These are phyloP conservation scores for Cystobasidiaceae sp. DNA, from an alignment of 1,284 basidiomycete species.

Conservation along the genomic window DNA sequence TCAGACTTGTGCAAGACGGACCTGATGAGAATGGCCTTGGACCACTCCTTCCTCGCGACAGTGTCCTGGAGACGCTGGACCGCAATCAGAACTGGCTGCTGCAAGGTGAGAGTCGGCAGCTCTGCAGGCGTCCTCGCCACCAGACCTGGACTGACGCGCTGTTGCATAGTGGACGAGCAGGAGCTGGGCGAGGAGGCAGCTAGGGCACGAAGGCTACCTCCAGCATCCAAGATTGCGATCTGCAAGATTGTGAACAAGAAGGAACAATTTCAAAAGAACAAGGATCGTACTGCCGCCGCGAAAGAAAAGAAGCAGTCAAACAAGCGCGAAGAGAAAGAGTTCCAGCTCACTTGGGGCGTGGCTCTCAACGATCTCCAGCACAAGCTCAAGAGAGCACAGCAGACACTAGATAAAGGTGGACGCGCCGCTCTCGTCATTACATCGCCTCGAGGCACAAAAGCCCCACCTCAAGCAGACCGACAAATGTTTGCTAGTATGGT, in stretches of 20 bases:
- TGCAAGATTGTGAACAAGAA: constrained; percentile 49
- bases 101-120: constrained; percentile 6
- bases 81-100: constrained; percentile 13
- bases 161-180: constrained; percentile 24
- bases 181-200: constrained; percentile 7
- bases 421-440: constrained; percentile 56
- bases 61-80: background rate
- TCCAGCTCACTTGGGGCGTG: constrained; percentile 67
- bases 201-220: background rate
- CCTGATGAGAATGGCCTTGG: constrained; percentile 1
- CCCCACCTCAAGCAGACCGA: background rate
- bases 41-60: background rate
- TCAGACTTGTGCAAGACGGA: constrained; percentile 3
- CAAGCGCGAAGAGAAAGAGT: constrained; percentile 54
- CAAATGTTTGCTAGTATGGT: constrained; percentile 15
- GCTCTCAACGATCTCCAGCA: constrained; percentile 59
- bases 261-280: constrained; percentile 42
- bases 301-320: constrained; percentile 32
- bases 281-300: constrained; percentile 41
- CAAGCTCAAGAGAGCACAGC: constrained; percentile 60
- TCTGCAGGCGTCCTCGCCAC: background rate
- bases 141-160: background rate
- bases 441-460: constrained; percentile 26
- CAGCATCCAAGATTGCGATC: constrained; percentile 39
- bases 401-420: constrained; percentile 58